These are phyloP conservation scores for Aspergillus biplanus DNA, from an alignment of 495 filamentous ascomycete genomes.

Conservation along the genomic window DNA sequence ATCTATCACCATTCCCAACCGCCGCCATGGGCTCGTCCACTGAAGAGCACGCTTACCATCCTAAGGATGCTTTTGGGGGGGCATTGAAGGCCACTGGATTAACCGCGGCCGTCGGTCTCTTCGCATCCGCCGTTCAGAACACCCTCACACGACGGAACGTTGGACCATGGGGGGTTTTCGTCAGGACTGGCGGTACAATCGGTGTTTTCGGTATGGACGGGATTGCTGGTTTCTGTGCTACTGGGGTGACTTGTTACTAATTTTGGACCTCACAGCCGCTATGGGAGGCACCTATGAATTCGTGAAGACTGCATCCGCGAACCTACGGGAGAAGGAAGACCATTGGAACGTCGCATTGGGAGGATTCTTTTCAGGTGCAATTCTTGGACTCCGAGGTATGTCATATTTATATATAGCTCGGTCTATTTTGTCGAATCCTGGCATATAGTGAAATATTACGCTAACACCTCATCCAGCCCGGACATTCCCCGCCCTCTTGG, in stretches of 20 bases:
- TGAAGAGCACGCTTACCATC: constrained; percentile 66
- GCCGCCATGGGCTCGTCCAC: constrained; percentile 52
- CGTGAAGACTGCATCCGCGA: constrained; percentile 69
- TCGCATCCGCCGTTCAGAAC: constrained; percentile 81
- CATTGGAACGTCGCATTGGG: constrained; percentile 69
- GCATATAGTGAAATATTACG: not conserved
- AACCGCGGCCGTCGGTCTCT: constrained; percentile 67
- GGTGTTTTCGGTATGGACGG: constrained; percentile 62
- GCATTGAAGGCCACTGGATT: constrained; percentile 66
- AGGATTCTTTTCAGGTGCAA: constrained; percentile 71
- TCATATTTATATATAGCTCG: not conserved
- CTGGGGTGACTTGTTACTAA: constrained; percentile 24
- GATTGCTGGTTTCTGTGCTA: not conserved
- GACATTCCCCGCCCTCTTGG: constrained; percentile 77
- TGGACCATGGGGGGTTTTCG: constrained; percentile 75
- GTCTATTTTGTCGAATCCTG: not conserved
- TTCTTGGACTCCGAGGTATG: constrained; percentile 68
- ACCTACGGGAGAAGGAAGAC: constrained; percentile 77
- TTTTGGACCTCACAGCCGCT: constrained; percentile 59
- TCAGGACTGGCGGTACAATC: constrained; percentile 68
- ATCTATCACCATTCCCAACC: constrained; percentile 26
- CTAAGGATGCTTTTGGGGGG: constrained; percentile 74
- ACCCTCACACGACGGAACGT: constrained; percentile 79
- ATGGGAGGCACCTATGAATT: constrained; percentile 82
- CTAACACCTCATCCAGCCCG: constrained; percentile 55